Evolutionary conservation across 2,329 filamentous ascomycete species (phyloP), one percentile per base, ranked within the genome.

Genomic region (Scytalidium lignicola): DNA sequence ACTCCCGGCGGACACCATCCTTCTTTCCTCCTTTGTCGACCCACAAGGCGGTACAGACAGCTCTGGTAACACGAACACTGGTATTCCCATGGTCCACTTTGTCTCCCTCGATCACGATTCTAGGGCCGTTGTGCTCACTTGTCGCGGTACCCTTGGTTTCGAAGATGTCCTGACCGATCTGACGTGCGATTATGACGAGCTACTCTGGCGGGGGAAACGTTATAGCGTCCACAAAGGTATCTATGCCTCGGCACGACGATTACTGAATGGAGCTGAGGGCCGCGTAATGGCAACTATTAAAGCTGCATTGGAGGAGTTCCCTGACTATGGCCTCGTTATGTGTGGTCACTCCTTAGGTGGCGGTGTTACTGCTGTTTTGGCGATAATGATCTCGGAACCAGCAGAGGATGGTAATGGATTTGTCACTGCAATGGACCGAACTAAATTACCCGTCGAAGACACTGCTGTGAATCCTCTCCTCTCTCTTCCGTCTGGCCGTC

Each of bases 401-500:
- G 71, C 22, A 63, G 69, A 20, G 54, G 67, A 9, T 64, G 74
- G 41, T 51, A 75, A 46, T 64, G 72, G 19, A 68, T 79, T 59
- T 61, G 56, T 62, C 46, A 90, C 62, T 82, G 88, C 60, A 4
- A 37, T 37, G 32, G 32, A 37, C 5, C 12, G 32, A 37, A 37
- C 6, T 17, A 13, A 17, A 17, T n/a, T 37, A 17, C 32, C 32
- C 32, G 15, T 37, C 43, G 65, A 71, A 2, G 48, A 51, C 15
- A 51, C 44, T 8, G 46, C 52, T n/a, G 17, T 28, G 9, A 44
- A 47, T 22, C 41, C 62, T 13, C 66, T 70, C 17, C 65, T 81
- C 26, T 75, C 72, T 17, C 73, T 90, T 0, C 87, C 87, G 0
- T 58, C 83, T 0, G 81, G 83, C 15, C 78, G 87, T 0, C 83